Base-by-base conservation (phyloP, 805 yeast genomes). In the Metschnikowia cerradonensis region DNA sequence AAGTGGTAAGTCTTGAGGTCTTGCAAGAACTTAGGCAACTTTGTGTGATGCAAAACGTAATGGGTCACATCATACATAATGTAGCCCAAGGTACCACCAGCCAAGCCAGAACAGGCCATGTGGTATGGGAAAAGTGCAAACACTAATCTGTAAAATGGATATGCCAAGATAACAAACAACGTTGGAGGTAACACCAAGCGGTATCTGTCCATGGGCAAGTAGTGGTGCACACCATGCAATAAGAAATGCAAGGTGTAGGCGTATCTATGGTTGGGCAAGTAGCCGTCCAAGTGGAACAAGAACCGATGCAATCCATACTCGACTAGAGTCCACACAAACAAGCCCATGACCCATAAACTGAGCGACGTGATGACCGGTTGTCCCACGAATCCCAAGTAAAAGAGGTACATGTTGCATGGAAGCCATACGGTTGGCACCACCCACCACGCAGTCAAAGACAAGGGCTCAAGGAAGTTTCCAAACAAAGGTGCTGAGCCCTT, bases 111-210 rank as follows among this genome's bases (percentile, higher is more conserved):
- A 70, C 95, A 87, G 4, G 97, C 97, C 76, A 79, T 74, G 70
- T 89, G 80, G 67, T 77, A 87, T 49, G 97, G 96, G 60, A 94
- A 78, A 6, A 90, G 55, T 4, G 73, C 65, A 63, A 90, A 94
- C 15, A 94, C 94, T 48, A 88, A 67, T 58, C 73, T 81, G 72
- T 88, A 88, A 69, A 94, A 80, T 42, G 99, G 99, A 37, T 77
- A 80, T 45, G 90, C 83, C 55, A 94, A 72, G 2, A 79, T 69
- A 14, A 85, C 55, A 56, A 92, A 85, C 64, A 94, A 73, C 0
- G 97, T 77, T 45, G 99, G 99, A 2, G 99, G 99, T 88, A 94
- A 86, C 35, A 94, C 99, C 62, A 94, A 80, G 66, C 99, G 83
- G 67, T 82, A 76, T 53, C 81, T 81, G 73, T 94, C 99, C 99